Evolutionary conservation across 2,329 filamentous ascomycete genomes (phyloP).

Genomic region (Truncatella angustata): DNA sequence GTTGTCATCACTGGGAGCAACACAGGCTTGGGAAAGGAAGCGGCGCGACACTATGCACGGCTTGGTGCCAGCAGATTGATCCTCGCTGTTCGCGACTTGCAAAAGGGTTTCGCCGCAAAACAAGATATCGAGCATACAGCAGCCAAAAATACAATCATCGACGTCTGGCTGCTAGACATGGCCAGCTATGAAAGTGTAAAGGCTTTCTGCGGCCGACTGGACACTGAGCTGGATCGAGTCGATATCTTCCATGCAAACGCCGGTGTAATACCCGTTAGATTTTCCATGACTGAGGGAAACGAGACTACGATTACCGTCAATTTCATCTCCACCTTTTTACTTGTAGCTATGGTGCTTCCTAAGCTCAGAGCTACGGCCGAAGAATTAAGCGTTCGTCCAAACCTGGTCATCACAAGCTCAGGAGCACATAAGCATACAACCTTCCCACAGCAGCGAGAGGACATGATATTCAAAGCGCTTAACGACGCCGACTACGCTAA

Average conservation of each 20-base stretch:
- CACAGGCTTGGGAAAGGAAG: constrained; percentile 32
- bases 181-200: constrained; percentile 42
- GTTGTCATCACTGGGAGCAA: constrained; percentile 34
- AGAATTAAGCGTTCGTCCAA: constrained; percentile 18
- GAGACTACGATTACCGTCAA: constrained; percentile 52
- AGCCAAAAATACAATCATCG: constrained; percentile 25
- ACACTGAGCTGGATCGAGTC: constrained; percentile 35
- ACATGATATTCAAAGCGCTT: constrained; percentile 24
- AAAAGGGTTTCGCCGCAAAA: constrained; percentile 36
- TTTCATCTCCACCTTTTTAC: constrained; percentile 49
- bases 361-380: constrained; percentile 42
- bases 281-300: constrained; percentile 36
- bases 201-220: constrained; percentile 37
- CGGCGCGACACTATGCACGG: constrained; percentile 26
- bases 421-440: constrained; percentile 23
- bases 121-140: constrained; percentile 31
- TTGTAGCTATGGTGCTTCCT: constrained; percentile 48
- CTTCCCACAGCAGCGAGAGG: constrained; percentile 29
- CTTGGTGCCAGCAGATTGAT: constrained; percentile 25
- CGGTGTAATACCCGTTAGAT: constrained; percentile 29
- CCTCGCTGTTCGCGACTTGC: constrained; percentile 30
- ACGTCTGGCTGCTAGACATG: constrained; percentile 53
- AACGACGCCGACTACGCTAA: constrained; percentile 16
- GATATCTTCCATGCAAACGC: constrained; percentile 44
- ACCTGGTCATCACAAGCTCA: constrained; percentile 26